Conservation (phyloP, 495 filamentous ascomycete genomes). For the Penicillium subrubescens region DNA sequence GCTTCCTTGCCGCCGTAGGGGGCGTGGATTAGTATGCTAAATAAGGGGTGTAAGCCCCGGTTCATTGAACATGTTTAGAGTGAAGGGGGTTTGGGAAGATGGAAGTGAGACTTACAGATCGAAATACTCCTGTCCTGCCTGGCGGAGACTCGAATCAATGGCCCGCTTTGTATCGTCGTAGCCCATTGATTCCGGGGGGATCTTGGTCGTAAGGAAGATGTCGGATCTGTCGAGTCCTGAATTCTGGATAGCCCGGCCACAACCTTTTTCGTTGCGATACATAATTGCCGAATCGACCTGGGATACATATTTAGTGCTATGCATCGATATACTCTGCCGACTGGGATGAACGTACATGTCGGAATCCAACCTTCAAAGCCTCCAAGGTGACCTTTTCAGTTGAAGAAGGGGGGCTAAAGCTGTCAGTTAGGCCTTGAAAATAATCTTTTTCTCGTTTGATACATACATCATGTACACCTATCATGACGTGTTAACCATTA, state of each 20-base stretch:
- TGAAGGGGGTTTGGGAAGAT: neutral
- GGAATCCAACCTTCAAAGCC: conserved; percentile 70
- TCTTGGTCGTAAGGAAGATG: conserved; percentile 61
- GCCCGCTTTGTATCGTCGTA: conserved; percentile 49
- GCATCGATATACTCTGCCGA: too few relatives aligned
- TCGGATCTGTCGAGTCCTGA: conserved; percentile 46
- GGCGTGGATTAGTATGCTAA: conserved; percentile 54
- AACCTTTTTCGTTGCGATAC: conserved; percentile 58
- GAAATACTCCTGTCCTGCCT: conserved; percentile 57
- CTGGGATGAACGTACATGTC: conserved; percentile 39
- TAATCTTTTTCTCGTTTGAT: neutral
- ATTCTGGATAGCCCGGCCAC: conserved; percentile 48
- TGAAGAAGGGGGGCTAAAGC: conserved; percentile 46
- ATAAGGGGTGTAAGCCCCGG: neutral
- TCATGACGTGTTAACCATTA: neutral
- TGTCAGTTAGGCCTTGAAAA: conserved; percentile 8
- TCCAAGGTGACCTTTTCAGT: conserved; percentile 60
- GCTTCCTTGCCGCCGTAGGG: conserved; percentile 56
- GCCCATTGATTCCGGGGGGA: conserved; percentile 52
- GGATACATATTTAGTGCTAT: neutral
- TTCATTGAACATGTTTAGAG: neutral
- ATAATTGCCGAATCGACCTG: conserved; percentile 62
- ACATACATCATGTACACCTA: conserved; percentile 76
- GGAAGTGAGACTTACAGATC: conserved; percentile 52
- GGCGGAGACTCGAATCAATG: conserved; percentile 35